Conservation (phyloP, 2,329 filamentous ascomycete species). For the Pyrenophora graminea region DNA sequence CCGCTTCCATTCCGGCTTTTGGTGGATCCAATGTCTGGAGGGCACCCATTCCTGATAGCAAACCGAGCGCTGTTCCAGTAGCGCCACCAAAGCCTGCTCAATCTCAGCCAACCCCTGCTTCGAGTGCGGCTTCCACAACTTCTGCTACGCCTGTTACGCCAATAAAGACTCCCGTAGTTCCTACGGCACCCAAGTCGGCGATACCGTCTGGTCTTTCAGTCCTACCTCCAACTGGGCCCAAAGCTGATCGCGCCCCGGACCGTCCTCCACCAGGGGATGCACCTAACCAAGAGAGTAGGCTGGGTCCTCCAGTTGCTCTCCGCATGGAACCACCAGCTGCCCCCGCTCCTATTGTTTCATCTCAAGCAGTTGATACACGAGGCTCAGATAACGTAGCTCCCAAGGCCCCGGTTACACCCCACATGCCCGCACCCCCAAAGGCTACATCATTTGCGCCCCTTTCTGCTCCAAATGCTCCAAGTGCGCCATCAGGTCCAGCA, state of each 20-base stretch:
- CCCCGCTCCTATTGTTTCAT: constrained; percentile 19
- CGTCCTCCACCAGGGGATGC: constrained; percentile 27
- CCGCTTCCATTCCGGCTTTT: constrained; percentile 62
- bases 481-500: constrained; percentile 17
- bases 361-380: constrained; percentile 8
- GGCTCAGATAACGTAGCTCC: constrained; percentile 19
- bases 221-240: constrained; percentile 49
- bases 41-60: constrained; percentile 44
- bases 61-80: constrained; percentile 26
- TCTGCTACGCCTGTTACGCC: constrained; percentile 24
- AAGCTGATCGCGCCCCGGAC: constrained; percentile 43
- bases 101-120: constrained; percentile 16
- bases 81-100: constrained; percentile 37
- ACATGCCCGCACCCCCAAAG: constrained; percentile 14
- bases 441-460: constrained; percentile 3
- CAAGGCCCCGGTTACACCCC: constrained; percentile 17
- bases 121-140: constrained; percentile 16
- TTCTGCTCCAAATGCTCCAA: constrained; percentile 10
- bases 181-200: constrained; percentile 38
- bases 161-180: constrained; percentile 21
- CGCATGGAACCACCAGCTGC: constrained; percentile 31
- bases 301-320: constrained; percentile 18
- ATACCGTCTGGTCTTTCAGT: constrained; percentile 44
- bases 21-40: constrained; percentile 53
- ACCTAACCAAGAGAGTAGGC: constrained; percentile 25